Evolutionary conservation across 192 early-diverging fungal species (phyloP), one percentile per base, ranked within the genome.

Genomic region (Paraglomus occultum): DNA sequence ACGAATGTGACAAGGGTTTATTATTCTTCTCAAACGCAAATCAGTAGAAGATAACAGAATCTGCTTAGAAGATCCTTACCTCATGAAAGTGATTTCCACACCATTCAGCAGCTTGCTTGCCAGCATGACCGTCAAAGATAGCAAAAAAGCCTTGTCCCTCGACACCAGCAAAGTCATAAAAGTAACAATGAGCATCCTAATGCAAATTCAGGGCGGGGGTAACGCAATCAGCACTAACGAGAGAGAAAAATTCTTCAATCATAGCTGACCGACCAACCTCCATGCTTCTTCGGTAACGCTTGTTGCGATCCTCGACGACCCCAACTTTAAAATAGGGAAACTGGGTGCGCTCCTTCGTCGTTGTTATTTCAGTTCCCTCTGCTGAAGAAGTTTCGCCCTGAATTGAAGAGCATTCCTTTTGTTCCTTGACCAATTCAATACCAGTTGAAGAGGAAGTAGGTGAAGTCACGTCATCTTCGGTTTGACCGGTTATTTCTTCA

Each of bases 41-140:
- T 6, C 57, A 59, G 31, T 23, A 18, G 12, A 4, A 39, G 55
- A 18, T n/a, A 50, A 50, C n/a, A 50, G 49, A 50, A n/a, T n/a
- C 49, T 50, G 49, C n/a, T n/a, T n/a, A 39, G 15, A 8, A 45
- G 39, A 18, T 50, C 15, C 31, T 61, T 83, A 91, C 92, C 83
- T 83, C 84, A 72, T 90, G 93, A 69, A 96, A 84, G 80, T 93
- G 85, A 17, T 83, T 83, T 23, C 96, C 96, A 78, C 95, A 98
- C 92, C 92, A 98, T 58, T 96, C 94, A 12, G 97, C 97, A 6
- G 95, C 94, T 51, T 89, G 82, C 73, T 92, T 92, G 14, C 97
- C 96, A 2, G 97, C 97, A 76, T 99, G 97, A 31, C 97, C 97
- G 72, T 99, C 97, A 77, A 91, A 99, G 50, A 99, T 89, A 23